Conservation (phyloP, 352 stramenopile genomes). For the Aphanomyces stellatus region DNA sequence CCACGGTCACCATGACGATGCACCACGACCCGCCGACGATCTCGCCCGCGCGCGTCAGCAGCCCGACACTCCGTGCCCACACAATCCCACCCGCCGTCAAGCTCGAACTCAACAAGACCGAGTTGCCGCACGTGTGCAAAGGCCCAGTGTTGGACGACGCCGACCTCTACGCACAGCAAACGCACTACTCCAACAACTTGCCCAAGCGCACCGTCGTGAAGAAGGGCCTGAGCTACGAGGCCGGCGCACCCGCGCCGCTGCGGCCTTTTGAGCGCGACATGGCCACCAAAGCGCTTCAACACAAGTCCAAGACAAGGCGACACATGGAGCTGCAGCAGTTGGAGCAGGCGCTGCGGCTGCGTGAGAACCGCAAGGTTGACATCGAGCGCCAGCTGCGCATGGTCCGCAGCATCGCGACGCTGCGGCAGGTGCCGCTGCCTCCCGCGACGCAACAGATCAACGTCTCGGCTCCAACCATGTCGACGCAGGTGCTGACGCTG, state of each 20-base stretch:
- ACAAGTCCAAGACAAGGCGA: neutral
- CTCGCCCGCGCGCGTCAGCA: neutral
- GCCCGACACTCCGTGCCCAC: neutral
- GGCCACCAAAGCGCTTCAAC: neutral
- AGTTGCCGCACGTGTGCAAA: neutral
- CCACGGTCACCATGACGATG: no score
- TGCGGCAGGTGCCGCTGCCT: neutral
- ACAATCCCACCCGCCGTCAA: neutral
- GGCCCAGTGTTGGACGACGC: neutral
- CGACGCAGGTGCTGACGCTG: neutral
- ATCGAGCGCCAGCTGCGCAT: conserved; percentile 10
- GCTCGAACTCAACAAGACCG: neutral
- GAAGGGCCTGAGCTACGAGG: conserved; percentile 6
- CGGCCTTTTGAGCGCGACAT: neutral
- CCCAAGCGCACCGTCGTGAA: neutral
- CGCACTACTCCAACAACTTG: conserved; percentile 8
- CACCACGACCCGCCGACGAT: neutral
- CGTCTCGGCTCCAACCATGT: neutral
- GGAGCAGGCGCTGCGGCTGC: neutral
- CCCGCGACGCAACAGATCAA: neutral
- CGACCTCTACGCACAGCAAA: neutral
- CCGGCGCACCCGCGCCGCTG: neutral
- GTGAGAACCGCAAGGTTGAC: conserved; percentile 11
- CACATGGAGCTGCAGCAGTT: conserved; percentile 1
- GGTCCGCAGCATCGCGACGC: neutral